Evolutionary conservation across 805 yeast genomes (phyloP).

Genomic region (Wickerhamiella parazyma): DNA sequence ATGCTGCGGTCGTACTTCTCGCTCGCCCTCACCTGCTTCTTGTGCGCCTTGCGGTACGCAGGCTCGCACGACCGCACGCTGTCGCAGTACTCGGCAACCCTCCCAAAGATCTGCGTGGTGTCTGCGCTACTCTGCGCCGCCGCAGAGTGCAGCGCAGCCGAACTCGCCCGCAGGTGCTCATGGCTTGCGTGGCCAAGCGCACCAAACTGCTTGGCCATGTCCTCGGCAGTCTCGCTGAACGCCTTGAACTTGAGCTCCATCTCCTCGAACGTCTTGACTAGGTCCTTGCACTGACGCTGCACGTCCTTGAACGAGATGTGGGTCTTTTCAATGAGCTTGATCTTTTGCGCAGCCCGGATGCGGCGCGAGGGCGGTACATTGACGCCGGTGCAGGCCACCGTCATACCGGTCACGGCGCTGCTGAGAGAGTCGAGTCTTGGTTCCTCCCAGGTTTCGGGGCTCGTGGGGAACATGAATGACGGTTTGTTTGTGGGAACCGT

Average conservation of each 20-base stretch:
- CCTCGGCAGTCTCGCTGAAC: not conserved
- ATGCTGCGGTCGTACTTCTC: not conserved
- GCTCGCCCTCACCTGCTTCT: not conserved
- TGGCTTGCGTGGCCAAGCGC: not conserved
- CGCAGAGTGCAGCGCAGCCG: not conserved
- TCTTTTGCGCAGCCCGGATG: conserved; percentile 3
- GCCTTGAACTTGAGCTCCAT: not conserved
- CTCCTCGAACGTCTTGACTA: not conserved
- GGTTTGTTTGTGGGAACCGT: too few species aligned
- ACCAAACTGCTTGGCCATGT: not conserved
- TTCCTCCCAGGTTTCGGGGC: too few species aligned
- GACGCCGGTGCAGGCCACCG: not conserved
- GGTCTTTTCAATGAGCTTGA: conserved; percentile 1
- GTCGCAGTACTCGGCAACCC: not conserved
- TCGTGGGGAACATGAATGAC: too few species aligned
- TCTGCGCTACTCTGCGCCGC: not conserved
- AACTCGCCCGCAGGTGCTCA: not conserved
- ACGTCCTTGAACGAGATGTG: not conserved
- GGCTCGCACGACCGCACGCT: not conserved
- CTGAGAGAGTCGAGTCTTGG: too few species aligned
- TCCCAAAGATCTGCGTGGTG: not conserved
- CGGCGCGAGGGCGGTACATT: conserved; percentile 1
- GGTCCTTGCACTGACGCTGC: not conserved
- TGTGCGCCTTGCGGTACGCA: not conserved
- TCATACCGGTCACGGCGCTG: too few species aligned